These are phyloP conservation scores for Chaetomium fimeti DNA, from an alignment of 495 filamentous ascomycete genomes.

Conservation along the genomic window DNA sequence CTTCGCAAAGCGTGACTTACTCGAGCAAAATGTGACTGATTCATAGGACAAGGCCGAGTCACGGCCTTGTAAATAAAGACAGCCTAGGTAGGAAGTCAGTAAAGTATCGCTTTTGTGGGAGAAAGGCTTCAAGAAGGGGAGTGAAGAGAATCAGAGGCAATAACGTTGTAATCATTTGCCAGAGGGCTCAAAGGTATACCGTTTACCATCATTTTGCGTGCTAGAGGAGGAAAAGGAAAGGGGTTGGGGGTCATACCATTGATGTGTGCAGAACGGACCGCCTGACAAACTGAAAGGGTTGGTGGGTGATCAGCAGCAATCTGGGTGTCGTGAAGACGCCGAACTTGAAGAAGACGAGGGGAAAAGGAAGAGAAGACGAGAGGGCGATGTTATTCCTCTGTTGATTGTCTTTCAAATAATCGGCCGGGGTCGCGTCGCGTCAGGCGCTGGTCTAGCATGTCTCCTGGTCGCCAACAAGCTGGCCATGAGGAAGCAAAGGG, in stretches of 20 bases:
- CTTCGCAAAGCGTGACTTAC: background rate
- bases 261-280: no score
- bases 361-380: background rate
- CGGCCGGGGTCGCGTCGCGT: background rate
- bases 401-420: background rate
- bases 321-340: background rate
- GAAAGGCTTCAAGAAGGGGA: background rate
- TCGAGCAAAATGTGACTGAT: background rate
- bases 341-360: background rate
- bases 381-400: background rate
- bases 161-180: no score
- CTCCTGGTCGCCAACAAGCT: background rate
- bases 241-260: background rate
- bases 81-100: background rate
- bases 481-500: background rate
- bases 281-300: background rate
- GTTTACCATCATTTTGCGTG: background rate
- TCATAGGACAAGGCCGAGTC: background rate
- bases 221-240: background rate
- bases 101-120: background rate
- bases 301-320: background rate
- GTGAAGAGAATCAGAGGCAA: background rate
- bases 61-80: background rate
- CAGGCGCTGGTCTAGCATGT: background rate
- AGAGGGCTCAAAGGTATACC: background rate